Conservation (phyloP, 768 basidiomycete species). For the Cytidiella melzeri region DNA sequence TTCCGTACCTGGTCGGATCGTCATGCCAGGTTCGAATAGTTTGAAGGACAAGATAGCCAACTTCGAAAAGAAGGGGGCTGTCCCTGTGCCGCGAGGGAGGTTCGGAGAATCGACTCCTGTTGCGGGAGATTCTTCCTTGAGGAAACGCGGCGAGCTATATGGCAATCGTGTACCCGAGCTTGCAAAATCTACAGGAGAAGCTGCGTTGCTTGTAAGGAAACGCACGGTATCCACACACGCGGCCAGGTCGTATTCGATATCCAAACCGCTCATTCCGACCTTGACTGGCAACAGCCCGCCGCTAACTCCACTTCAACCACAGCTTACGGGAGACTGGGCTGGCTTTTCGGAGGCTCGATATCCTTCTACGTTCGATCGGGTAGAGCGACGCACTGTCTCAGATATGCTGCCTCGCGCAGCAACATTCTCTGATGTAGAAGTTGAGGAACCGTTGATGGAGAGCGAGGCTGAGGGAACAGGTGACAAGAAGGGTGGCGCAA, state of each 20-base stretch:
- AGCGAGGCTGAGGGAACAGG: background rate
- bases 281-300: background rate
- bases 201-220: slow-evolving; percentile 6
- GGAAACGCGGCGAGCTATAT: slow-evolving; percentile 61
- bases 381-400: slow-evolving; percentile 14
- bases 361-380: background rate
- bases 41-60: slow-evolving; percentile 70
- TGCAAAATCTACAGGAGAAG: slow-evolving; percentile 19
- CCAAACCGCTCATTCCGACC: slow-evolving; percentile 1
- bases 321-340: background rate
- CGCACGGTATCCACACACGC: slow-evolving; percentile 12
- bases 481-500: background rate
- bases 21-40: slow-evolving; percentile 13
- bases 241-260: background rate
- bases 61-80: slow-evolving; percentile 73
- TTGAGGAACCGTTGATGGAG: background rate
- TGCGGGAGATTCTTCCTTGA: slow-evolving; percentile 37
- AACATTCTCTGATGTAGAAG: background rate
- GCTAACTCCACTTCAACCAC: background rate
- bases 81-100: slow-evolving; percentile 69
- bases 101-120: slow-evolving; percentile 66
- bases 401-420: slow-evolving; percentile 10
- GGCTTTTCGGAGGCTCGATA: background rate
- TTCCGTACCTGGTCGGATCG: slow-evolving; percentile 4
- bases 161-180: slow-evolving; percentile 58